These are phyloP conservation scores for Cordyceps sp. DNA, from an alignment of 2,329 filamentous ascomycete species.

Conservation along the genomic window DNA sequence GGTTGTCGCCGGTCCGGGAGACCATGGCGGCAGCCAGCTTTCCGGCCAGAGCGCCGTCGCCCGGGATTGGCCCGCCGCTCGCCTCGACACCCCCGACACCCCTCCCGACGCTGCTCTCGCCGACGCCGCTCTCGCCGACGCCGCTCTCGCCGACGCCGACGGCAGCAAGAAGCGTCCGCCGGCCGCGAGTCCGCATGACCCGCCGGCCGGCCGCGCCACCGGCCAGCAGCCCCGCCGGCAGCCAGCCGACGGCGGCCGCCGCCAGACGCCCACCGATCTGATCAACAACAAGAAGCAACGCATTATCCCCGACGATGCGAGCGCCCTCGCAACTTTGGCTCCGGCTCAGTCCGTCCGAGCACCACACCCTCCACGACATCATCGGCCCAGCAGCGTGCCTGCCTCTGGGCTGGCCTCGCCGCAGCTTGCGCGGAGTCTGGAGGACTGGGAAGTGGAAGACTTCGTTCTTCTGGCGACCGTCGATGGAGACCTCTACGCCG, in stretches of 20 bases:
- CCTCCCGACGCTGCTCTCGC: too few species aligned
- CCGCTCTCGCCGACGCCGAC: too few species aligned
- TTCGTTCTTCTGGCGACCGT: constrained; percentile 99
- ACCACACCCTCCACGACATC: constrained; percentile 55
- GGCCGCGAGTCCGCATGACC: neutral
- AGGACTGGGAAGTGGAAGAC: constrained; percentile 99
- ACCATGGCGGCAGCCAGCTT: too few species aligned
- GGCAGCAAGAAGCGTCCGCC: constrained; percentile 6
- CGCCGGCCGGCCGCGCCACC: constrained; percentile 11
- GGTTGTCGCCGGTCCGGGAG: too few species aligned
- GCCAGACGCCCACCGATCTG: neutral
- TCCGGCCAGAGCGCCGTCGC: too few species aligned
- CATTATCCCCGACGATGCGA: constrained; percentile 51
- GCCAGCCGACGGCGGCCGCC: constrained; percentile 5
- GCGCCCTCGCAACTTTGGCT: constrained; percentile 96
- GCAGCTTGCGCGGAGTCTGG: constrained; percentile 88
- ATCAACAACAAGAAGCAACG: constrained; percentile 10
- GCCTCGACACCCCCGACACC: neutral
- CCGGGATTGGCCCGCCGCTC: neutral
- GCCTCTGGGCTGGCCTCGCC: constrained; percentile 59
- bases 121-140: too few species aligned
- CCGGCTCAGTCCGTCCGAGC: constrained; percentile 91
- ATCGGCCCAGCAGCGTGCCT: constrained; percentile 35
- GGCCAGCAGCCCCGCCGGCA: constrained; percentile 4
- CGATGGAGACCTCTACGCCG: constrained; percentile 89